Conservation (phyloP, 805 yeast genomes). For the Lipomyces japonicus region DNA sequence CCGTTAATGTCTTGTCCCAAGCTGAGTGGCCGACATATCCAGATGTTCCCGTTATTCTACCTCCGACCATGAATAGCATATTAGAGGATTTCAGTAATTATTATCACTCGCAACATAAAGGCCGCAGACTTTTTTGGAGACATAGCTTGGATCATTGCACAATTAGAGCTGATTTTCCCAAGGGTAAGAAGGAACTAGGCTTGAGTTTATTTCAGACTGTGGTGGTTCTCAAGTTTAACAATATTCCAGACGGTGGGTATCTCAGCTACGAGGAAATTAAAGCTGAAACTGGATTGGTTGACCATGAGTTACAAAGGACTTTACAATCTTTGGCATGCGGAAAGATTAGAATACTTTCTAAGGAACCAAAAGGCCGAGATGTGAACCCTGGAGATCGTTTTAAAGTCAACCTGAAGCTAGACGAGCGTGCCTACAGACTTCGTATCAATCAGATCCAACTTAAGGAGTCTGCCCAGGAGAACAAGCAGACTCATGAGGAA, state of each 20-base stretch:
- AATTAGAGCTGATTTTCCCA: conserved; percentile 32
- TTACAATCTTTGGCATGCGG: conserved; percentile 33
- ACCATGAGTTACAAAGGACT: conserved; percentile 27
- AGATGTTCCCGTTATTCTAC: conserved; percentile 30
- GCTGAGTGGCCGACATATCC: conserved; percentile 37
- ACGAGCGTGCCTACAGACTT: conserved; percentile 28
- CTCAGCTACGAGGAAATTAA: conserved; percentile 27
- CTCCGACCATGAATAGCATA: conserved; percentile 30
- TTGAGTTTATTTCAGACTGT: conserved; percentile 33
- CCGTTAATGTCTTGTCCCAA: conserved; percentile 33
- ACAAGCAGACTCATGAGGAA: conserved; percentile 27
- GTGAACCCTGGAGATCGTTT: conserved; percentile 29
- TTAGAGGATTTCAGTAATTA: conserved; percentile 30
- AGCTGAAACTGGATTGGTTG: conserved; percentile 27
- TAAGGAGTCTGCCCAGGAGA: conserved; percentile 30
- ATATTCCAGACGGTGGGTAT: conserved; percentile 18
- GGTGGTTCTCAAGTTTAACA: conserved; percentile 33
- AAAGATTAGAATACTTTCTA: conserved; percentile 29
- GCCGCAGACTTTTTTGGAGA: conserved; percentile 33
- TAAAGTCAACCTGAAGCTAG: conserved; percentile 31
- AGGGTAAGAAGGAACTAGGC: conserved; percentile 35
- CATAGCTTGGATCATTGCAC: conserved; percentile 35
- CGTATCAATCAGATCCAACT: conserved; percentile 32
- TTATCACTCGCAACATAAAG: conserved; percentile 30
- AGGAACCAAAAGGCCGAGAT: conserved; percentile 27